A percentile compares a stretch with the other conserved stretches of the same genome.
Evolutionary conservation across 768 basidiomycete species (phyloP).

Genomic region (Hemileccinum impolitum): DNA sequence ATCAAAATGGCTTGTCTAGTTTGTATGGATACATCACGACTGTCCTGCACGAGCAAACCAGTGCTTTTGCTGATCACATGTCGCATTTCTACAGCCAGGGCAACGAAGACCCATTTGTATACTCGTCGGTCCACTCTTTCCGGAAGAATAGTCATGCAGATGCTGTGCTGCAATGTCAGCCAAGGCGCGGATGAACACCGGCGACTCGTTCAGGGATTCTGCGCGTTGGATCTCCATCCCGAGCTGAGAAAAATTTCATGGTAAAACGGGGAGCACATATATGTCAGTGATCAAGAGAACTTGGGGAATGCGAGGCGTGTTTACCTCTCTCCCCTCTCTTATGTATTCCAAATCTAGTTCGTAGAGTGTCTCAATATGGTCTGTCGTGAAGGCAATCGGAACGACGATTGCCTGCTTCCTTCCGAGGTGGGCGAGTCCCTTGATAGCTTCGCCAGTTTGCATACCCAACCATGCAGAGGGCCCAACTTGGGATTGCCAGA

Average conservation of each 20-base stretch:
- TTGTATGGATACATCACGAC: constrained; percentile 29
- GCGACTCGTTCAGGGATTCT: constrained; percentile 91
- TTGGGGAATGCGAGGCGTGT: constrained; percentile 16
- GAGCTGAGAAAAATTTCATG: constrained; percentile 47
- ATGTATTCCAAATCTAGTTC: constrained; percentile 94
- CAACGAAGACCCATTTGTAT: constrained; percentile 84
- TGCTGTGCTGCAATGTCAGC: constrained; percentile 89
- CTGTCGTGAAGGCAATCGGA: constrained; percentile 97
- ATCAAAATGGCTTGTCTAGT: too few species aligned
- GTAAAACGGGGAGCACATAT: constrained; percentile 7
- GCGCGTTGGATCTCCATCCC: constrained; percentile 89
- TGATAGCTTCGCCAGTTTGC: constrained; percentile 89
- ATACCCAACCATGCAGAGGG: constrained; percentile 98
- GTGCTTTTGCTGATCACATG: constrained; percentile 81
- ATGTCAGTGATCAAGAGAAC: background rate
- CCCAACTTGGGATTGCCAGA: constrained; percentile 98
- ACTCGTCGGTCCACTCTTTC: constrained; percentile 60
- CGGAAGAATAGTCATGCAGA: constrained; percentile 57
- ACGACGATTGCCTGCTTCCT: constrained; percentile 78
- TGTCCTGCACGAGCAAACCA: constrained; percentile 83
- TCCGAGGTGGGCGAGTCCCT: constrained; percentile 76
- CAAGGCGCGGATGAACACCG: constrained; percentile 91
- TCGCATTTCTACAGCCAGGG: constrained; percentile 89
- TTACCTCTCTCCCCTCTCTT: constrained; percentile 86
- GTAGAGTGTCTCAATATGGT: constrained; percentile 98